phyloP scores from a whole-genome alignment of 2,329 filamentous ascomycete species.

The Exutisphaerella laricina region DNA sequence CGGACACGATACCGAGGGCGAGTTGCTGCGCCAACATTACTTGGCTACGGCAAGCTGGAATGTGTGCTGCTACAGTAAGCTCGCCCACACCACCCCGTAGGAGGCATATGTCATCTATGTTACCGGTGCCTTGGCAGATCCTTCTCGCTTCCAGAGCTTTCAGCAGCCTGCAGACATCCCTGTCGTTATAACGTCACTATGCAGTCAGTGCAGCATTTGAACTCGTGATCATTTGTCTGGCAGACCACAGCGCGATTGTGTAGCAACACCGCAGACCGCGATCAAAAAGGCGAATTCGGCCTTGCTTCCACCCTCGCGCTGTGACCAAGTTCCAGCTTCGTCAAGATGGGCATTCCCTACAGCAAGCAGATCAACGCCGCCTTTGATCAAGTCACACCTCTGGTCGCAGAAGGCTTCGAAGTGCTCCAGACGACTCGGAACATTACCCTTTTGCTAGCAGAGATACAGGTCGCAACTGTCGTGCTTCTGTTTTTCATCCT shows the following conservation, averaged over 20 bases:
- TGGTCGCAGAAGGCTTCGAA: slow-evolving; percentile 46
- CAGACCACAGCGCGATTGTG: neutral
- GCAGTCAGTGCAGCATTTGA: neutral
- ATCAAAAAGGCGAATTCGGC: neutral
- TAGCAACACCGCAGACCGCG: too few relatives aligned
- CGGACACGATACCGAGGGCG: too few relatives aligned
- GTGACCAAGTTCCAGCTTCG: neutral
- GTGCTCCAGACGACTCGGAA: slow-evolving; percentile 47
- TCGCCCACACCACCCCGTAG: too few relatives aligned
- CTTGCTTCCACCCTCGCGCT: neutral
- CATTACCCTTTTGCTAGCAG: slow-evolving; percentile 45
- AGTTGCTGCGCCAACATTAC: too few relatives aligned
- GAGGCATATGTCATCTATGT: too few relatives aligned
- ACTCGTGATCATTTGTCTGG: neutral
- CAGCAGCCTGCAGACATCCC: neutral
- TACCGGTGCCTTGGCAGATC: slow-evolving; percentile 4
- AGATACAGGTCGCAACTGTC: slow-evolving; percentile 44
- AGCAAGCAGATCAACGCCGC: slow-evolving; percentile 48
- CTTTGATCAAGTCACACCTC: slow-evolving; percentile 49
- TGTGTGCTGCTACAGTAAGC: too few relatives aligned
- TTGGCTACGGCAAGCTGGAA: too few relatives aligned
- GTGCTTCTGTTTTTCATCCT: slow-evolving; percentile 40
- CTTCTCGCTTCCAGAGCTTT: neutral
- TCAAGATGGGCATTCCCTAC: slow-evolving; percentile 49
- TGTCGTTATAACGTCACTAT: neutral